A percentile compares a stretch with the other conserved stretches of the same genome.
Conservation (phyloP, 1,284 basidiomycete genomes). For the Rugiboletus extremiorientalis region DNA sequence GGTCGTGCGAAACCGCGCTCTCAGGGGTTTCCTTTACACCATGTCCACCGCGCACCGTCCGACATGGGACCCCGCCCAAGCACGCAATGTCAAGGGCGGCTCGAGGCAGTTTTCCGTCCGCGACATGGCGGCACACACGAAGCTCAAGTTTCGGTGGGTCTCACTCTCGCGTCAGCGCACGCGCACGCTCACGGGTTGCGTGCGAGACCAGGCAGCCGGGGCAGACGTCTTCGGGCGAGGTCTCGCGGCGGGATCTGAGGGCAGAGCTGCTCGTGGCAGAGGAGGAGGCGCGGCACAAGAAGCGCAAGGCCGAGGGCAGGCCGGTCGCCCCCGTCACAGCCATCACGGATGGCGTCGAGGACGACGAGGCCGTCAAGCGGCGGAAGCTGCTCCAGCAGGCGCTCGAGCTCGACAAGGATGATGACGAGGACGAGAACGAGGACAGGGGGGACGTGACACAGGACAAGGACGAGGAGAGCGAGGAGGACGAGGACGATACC, state of each 20-base stretch:
- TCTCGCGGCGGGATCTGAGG: slow-evolving; percentile 77
- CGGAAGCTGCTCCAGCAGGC: slow-evolving; percentile 82
- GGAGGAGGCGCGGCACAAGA: slow-evolving; percentile 80
- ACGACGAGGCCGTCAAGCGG: slow-evolving; percentile 73
- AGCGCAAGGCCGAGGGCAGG: slow-evolving; percentile 83
- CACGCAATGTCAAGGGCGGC: slow-evolving; percentile 82
- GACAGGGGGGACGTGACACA: slow-evolving; percentile 43
- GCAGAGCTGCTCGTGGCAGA: slow-evolving; percentile 83
- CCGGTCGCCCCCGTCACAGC: slow-evolving; percentile 50
- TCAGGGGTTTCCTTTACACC: neutral
- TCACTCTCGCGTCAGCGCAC: neutral
- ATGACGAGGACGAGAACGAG: slow-evolving; percentile 66
- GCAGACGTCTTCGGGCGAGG: slow-evolving; percentile 76
- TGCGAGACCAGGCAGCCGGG: slow-evolving; percentile 63
- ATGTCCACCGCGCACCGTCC: slow-evolving; percentile 87
- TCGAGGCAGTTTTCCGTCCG: slow-evolving; percentile 87
- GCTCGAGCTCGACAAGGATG: slow-evolving; percentile 82
- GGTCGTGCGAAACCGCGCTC: slow-evolving; percentile 7
- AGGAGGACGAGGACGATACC: slow-evolving; percentile 79
- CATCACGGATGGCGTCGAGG: slow-evolving; percentile 36
- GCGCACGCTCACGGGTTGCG: neutral
- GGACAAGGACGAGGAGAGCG: slow-evolving; percentile 45
- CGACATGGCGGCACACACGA: slow-evolving; percentile 91
- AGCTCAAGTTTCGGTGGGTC: slow-evolving; percentile 88
- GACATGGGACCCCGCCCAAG: slow-evolving; percentile 88